These are phyloP conservation scores for Caloboletus firmus DNA, from an alignment of 1,284 basidiomycete species.

Conservation along the genomic window DNA sequence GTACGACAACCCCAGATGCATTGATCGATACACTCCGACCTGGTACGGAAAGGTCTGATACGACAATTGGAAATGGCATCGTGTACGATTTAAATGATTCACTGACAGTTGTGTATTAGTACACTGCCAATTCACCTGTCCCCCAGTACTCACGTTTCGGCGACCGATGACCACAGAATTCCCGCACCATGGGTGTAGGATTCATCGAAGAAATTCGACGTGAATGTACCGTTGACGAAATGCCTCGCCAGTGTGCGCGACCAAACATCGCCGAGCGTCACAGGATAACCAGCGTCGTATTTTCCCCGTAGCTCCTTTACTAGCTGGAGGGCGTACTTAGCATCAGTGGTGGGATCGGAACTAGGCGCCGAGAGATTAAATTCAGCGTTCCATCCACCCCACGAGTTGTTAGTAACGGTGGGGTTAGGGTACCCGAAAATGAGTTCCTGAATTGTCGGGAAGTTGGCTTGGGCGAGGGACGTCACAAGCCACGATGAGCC, in stretches of 20 bases:
- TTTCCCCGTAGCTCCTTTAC: constrained; percentile 37
- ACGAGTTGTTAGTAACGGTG: constrained; percentile 17
- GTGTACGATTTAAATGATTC: constrained; percentile 34
- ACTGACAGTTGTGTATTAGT: constrained; percentile 17
- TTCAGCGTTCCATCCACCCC: constrained; percentile 40
- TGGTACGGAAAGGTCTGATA: constrained; percentile 29
- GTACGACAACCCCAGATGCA: constrained; percentile 24
- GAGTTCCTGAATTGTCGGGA: constrained; percentile 41
- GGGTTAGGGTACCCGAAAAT: constrained; percentile 35
- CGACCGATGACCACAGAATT: constrained; percentile 36
- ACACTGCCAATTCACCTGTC: not conserved
- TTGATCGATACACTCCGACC: constrained; percentile 29
- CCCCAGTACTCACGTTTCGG: constrained; percentile 30
- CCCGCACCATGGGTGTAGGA: constrained; percentile 38
- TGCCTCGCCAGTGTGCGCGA: constrained; percentile 38
- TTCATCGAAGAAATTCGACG: constrained; percentile 34
- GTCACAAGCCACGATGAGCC: constrained; percentile 44
- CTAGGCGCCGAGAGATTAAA: constrained; percentile 28
- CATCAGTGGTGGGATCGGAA: constrained; percentile 10
- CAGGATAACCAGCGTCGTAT: constrained; percentile 29
- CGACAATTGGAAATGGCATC: constrained; percentile 43
- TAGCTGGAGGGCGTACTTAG: constrained; percentile 26
- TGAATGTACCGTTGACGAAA: constrained; percentile 41
- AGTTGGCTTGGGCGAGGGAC: constrained; percentile 41
- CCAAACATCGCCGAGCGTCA: constrained; percentile 41